Conservation (phyloP, 768 basidiomycete genomes). For the Asterophora parasitica region DNA sequence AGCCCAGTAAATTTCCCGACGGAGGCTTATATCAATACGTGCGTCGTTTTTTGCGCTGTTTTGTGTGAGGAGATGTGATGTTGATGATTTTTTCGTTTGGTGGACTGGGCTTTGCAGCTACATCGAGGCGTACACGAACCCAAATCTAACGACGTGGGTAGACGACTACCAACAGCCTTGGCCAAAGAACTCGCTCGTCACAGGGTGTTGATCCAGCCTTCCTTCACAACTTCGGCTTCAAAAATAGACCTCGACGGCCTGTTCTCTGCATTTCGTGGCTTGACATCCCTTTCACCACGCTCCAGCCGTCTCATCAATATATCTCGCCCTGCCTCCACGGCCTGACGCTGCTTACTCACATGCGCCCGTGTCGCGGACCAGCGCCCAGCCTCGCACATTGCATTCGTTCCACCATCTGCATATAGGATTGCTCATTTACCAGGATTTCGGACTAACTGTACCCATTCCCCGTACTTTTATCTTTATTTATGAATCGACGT, state of each 20-base stretch:
- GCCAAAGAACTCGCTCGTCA: slow-evolving; percentile 55
- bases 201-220: slow-evolving; percentile 25
- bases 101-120: slow-evolving; percentile 29
- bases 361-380: too few species aligned
- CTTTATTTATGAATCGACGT: slow-evolving; percentile 7
- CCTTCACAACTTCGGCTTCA: too few species aligned
- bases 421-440: too few species aligned
- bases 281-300: too few species aligned
- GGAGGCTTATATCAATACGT: slow-evolving; percentile 63
- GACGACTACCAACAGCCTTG: slow-evolving; percentile 47
- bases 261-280: too few species aligned
- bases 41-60: slow-evolving; percentile 15
- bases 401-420: too few species aligned
- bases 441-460: too few species aligned
- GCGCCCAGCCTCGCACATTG: too few species aligned
- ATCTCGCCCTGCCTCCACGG: too few species aligned
- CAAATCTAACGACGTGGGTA: slow-evolving; percentile 53
- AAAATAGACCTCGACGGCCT: too few species aligned
- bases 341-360: too few species aligned
- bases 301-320: too few species aligned
- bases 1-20: slow-evolving; percentile 66
- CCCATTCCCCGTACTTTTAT: background rate
- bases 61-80: background rate
- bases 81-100: background rate
- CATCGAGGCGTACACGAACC: slow-evolving; percentile 66